phyloP scores from a whole-genome alignment of 257 asterid species.

The Solanum ossicruentum region DNA sequence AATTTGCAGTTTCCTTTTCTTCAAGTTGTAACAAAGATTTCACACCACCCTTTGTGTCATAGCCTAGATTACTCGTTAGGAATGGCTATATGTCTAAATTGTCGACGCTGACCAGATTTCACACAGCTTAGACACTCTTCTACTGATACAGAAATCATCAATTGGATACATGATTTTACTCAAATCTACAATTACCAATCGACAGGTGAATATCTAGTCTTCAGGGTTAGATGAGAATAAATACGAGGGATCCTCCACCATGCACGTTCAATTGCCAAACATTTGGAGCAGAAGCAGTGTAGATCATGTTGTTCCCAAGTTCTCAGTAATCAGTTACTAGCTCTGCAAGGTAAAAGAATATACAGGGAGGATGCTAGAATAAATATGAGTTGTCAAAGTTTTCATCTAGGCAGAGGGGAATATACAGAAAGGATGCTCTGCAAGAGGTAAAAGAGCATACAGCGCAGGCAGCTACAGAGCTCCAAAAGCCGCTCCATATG shows the following conservation, averaged over 20 bases:
- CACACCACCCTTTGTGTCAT: not conserved
- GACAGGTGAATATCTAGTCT: not conserved
- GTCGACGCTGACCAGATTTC: not conserved
- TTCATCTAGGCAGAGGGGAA: slow-evolving; percentile 8
- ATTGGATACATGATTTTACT: not conserved
- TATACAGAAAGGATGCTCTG: not conserved
- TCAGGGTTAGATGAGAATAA: slow-evolving; percentile 1
- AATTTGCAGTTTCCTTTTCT: not conserved
- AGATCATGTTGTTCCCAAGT: not conserved
- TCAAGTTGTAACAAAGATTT: not conserved
- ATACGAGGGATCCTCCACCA: slow-evolving; percentile 7
- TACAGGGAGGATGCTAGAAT: no score
- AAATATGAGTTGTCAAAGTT: slow-evolving; percentile 2
- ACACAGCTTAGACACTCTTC: not conserved
- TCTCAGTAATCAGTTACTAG: not conserved
- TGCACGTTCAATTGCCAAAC: not conserved
- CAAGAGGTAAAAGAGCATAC: not conserved
- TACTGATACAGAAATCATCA: not conserved
- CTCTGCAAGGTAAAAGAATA: no score
- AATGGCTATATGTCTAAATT: not conserved
- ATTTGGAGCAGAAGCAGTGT: not conserved
- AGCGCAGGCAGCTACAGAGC: not conserved
- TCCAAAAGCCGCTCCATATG: not conserved
- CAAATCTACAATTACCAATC: not conserved
- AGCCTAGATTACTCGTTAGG: not conserved